Conservation (phyloP, 2,329 filamentous ascomycete genomes). For the Sclerotinia nivalis region DNA sequence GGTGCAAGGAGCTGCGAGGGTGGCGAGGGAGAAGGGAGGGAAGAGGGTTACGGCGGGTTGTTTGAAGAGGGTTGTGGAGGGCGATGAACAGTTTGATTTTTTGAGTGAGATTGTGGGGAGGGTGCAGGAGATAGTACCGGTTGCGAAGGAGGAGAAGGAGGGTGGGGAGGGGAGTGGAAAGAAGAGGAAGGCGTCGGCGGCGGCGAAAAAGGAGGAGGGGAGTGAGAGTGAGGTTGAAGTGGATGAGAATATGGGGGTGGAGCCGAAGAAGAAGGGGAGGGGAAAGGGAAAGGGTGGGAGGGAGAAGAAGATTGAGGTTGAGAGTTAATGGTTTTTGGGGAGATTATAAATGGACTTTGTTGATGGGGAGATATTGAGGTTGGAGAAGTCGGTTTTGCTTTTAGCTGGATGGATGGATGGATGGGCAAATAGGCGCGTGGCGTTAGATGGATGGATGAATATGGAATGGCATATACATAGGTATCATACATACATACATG, state of each 20-base stretch:
- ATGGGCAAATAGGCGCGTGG: not conserved
- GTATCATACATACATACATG: not conserved
- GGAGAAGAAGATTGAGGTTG: not conserved
- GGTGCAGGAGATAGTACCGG: slow-evolving; percentile 59
- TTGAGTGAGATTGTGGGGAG: slow-evolving; percentile 86
- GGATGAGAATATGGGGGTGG: not conserved
- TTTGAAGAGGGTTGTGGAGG: slow-evolving; percentile 86
- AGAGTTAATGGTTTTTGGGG: not conserved
- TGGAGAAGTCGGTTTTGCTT: not conserved
- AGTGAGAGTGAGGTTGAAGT: not conserved
- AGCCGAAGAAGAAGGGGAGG: slow-evolving; percentile 5
- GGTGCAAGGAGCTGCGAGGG: slow-evolving; percentile 81
- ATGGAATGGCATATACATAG: not conserved
- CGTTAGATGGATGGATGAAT: not conserved
- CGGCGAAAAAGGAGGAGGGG: slow-evolving; percentile 11
- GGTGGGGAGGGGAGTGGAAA: slow-evolving; percentile 32
- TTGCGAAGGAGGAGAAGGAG: slow-evolving; percentile 34
- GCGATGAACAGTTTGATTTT: slow-evolving; percentile 93
- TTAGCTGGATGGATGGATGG: slow-evolving; percentile 13
- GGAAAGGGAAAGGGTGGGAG: slow-evolving; percentile 8
- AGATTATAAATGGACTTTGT: not conserved
- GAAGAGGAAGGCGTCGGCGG: slow-evolving; percentile 32
- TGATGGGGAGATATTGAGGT: not conserved
- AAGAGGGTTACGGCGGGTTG: slow-evolving; percentile 89
- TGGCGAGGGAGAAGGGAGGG: slow-evolving; percentile 78